These are phyloP conservation scores for Fibroporia radiculosa DNA, from an alignment of 768 basidiomycete species.

Conservation along the genomic window DNA sequence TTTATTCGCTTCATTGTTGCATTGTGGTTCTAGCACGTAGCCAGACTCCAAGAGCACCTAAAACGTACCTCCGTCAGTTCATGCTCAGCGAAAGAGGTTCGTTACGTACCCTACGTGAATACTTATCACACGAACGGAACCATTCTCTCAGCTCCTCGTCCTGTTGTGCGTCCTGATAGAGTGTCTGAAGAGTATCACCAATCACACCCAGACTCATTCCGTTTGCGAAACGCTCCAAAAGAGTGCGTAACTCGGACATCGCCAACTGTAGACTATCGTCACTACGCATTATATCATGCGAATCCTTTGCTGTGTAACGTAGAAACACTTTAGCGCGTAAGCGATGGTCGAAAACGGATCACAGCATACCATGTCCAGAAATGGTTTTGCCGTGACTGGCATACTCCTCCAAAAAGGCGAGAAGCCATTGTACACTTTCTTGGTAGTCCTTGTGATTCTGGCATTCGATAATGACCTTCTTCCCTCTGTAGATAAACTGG, in stretches of 20 bases:
- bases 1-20: constrained; percentile 51
- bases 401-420: constrained; percentile 57
- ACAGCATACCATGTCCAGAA: constrained; percentile 9
- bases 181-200: constrained; percentile 57
- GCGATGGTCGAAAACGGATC: not conserved
- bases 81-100: not conserved
- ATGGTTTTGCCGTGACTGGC: constrained; percentile 28
- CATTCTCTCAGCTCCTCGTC: constrained; percentile 72
- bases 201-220: constrained; percentile 57
- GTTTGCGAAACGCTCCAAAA: constrained; percentile 90
- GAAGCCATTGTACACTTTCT: constrained; percentile 67
- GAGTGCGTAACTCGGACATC: constrained; percentile 57
- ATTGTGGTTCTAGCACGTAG: constrained; percentile 77
- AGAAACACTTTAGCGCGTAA: not conserved
- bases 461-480: constrained; percentile 77
- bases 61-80: not conserved
- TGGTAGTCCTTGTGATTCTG: constrained; percentile 92
- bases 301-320: constrained; percentile 11
- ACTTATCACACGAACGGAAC: constrained; percentile 58
- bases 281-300: constrained; percentile 21
- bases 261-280: constrained; percentile 52
- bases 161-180: constrained; percentile 66
- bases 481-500: constrained; percentile 77
- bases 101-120: constrained; percentile 49
- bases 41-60: constrained; percentile 74